A percentile compares a stretch with the other conserved stretches of the same genome.
These are phyloP conservation scores for Pichia sp. DNA, from an alignment of 1,139 yeast species.

Conservation along the genomic window DNA sequence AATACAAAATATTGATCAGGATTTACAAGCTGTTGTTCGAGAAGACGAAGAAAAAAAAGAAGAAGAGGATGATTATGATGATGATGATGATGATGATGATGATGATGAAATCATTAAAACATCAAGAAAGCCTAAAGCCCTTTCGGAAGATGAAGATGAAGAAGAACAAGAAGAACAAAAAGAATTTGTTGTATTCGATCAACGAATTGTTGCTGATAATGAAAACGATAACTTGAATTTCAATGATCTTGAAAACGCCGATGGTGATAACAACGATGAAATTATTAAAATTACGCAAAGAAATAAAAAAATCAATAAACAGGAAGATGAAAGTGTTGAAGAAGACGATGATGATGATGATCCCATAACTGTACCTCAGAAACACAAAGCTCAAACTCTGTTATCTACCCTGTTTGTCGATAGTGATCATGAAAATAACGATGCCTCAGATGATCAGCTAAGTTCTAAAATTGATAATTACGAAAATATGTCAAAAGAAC, in stretches of 20 bases:
- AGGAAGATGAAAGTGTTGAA: background rate
- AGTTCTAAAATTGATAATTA: conserved; percentile 18
- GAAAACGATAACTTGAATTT: background rate
- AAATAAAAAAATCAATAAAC: background rate
- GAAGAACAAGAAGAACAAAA: too few species aligned
- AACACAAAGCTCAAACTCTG: background rate
- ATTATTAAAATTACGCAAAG: conserved; percentile 1
- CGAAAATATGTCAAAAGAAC: conserved; percentile 22
- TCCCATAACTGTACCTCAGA: background rate
- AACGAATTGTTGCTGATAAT: background rate
- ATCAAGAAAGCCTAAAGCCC: background rate
- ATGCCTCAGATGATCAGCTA: conserved; percentile 1
- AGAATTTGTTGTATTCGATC: too few species aligned
- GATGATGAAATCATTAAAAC: conserved; percentile 8
- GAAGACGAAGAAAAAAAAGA: background rate
- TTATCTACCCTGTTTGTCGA: conserved; percentile 5
- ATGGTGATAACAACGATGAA: conserved; percentile 9
- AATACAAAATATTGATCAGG: too few species aligned
- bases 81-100: conserved; percentile 4
- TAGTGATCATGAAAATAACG: conserved; percentile 1
- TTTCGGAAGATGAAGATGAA: background rate
- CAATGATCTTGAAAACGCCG: background rate
- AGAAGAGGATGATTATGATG: background rate
- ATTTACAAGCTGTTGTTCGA: too few species aligned
- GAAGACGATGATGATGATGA: conserved; percentile 4